Evolutionary conservation across 495 filamentous ascomycete genomes (phyloP), one percentile per base, ranked within the genome.

Genomic region (Penicillium simplicissimum): DNA sequence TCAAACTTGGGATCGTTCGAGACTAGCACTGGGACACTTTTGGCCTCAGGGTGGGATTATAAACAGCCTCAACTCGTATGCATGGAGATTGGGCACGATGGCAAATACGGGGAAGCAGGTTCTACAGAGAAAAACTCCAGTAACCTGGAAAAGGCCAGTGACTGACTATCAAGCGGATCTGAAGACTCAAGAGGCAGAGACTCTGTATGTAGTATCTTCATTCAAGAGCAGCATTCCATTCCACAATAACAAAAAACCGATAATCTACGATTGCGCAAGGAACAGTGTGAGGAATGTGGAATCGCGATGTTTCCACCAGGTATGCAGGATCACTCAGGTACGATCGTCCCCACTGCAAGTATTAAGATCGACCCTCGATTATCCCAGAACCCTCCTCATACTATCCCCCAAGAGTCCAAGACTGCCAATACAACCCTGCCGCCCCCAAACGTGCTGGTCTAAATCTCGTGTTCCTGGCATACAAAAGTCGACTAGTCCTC

Each of bases 1-100:
- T 31, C 23, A n/a, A 31, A 23, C 52, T 42, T 3, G 34, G n/a
- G 23, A 19, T 45, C 11, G 17, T 45, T 55, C 25, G 21, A 55
- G 17, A 55, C 11, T n/a, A 34, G 9, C 7, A 38, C 28, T 23
- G 10, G 36, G 17, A 55, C 23, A 7, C 1, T 23, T 55, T 55
- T 31, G 52, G 52, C 52, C 52, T 36, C 52, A 55, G 9, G 21
- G 52, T 55, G 21, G 52, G 21, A 55, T 42, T 37, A 4, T 40
- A 10, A 55, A 8, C 28, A 42, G 23, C 35, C 9, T 40, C 52
- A 25, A 42, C 36, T 42, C 52, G 52, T 55, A 55, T 55, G 36
- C 36, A 17, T 28, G 36, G 17, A n/a, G 19, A 40, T 14, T 0
- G 17, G 17, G 51, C 31, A 9, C 15, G 15, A 25, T 36, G 33